phyloP scores from a whole-genome alignment of 352 stramenopile species.

The Phytopythium kandeliae region DNA sequence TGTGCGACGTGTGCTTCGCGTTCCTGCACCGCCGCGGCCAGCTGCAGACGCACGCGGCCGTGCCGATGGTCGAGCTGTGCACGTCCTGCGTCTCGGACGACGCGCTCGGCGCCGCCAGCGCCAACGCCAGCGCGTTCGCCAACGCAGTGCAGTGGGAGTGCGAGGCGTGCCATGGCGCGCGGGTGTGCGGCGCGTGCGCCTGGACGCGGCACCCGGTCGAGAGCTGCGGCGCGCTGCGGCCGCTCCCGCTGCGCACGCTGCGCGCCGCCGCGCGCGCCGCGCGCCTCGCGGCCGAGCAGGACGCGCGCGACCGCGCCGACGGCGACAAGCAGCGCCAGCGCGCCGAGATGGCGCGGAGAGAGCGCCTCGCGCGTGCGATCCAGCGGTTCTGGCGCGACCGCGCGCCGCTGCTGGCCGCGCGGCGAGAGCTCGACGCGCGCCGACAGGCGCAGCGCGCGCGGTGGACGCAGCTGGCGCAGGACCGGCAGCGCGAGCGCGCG shows the following conservation, averaged over 20 bases:
- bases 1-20: slow-evolving; percentile 63
- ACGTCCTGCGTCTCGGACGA: slow-evolving; percentile 18
- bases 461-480: slow-evolving; percentile 34
- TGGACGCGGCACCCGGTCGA: slow-evolving; percentile 31
- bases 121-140: too few relatives aligned
- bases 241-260: slow-evolving; percentile 28
- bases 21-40: slow-evolving; percentile 44
- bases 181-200: slow-evolving; percentile 43
- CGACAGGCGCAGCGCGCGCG: slow-evolving; percentile 20
- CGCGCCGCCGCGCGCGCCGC: slow-evolving; percentile 31
- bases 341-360: slow-evolving; percentile 17
- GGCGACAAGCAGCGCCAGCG: slow-evolving; percentile 32
- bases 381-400: slow-evolving; percentile 46
- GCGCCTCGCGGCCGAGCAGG: slow-evolving; percentile 26
- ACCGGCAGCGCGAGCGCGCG: slow-evolving; percentile 23
- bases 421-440: slow-evolving; percentile 12
- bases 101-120: not conserved
- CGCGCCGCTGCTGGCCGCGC: slow-evolving; percentile 27
- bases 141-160: slow-evolving; percentile 51
- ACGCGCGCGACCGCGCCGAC: slow-evolving; percentile 38
- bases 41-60: slow-evolving; percentile 32
- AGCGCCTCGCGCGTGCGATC: slow-evolving; percentile 28
- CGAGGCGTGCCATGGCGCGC: slow-evolving; percentile 15
- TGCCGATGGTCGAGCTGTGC: slow-evolving; percentile 42
- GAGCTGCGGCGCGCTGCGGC: slow-evolving; percentile 30